Evolutionary conservation across 768 basidiomycete genomes (phyloP), one percentile per base, ranked within the genome.

Genomic region (Kwoniella heveanensis): DNA sequence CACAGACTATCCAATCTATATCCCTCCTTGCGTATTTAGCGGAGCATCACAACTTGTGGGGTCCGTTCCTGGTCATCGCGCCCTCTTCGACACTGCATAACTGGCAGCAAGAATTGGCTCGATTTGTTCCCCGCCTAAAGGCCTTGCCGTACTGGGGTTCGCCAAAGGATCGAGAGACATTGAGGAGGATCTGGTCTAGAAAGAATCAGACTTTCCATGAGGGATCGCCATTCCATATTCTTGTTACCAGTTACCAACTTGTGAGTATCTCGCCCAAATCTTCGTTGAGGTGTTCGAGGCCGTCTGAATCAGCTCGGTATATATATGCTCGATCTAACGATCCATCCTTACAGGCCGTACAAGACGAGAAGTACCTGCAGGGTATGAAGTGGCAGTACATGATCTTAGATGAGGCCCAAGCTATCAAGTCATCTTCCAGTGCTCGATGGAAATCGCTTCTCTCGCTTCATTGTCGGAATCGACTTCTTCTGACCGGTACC

Each of bases 311-410:
- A 44, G 15, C 39, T n/a, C n/a, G n/a, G n/a, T n/a, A n/a, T n/a
- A n/a, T n/a, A n/a, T n/a, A n/a, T n/a, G n/a, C n/a, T n/a, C n/a
- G n/a, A n/a, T n/a, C 21, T 21, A 21, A 51, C 37, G 25, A 19
- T 30, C 29, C 22, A 17, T 57, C 50, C 56, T 36, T 9, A 0
- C 72, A 92, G 91, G 88, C 95, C 52, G 93, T 92, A 1, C 90
- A 91, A 83, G 96, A 98, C 77, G 93, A 96, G 75, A 91, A 97
- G 71, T 96, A 99, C 81, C 95, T 99, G 82, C 91, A 96, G 76
- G 86, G 90, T 39, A 89, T 97, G 66, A 95, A 92, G 75, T 99
- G 96, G 96, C 96, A 99, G 81, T 99, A 98, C 78, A 98, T 98
- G 95, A 87, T 99, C 63, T 84, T 99, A n/a, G 96, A 99, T 73